A percentile compares a stretch with the other conserved stretches of the same genome.
Conservation (phyloP, 345 rosid species). For the Lepidium africanum region DNA sequence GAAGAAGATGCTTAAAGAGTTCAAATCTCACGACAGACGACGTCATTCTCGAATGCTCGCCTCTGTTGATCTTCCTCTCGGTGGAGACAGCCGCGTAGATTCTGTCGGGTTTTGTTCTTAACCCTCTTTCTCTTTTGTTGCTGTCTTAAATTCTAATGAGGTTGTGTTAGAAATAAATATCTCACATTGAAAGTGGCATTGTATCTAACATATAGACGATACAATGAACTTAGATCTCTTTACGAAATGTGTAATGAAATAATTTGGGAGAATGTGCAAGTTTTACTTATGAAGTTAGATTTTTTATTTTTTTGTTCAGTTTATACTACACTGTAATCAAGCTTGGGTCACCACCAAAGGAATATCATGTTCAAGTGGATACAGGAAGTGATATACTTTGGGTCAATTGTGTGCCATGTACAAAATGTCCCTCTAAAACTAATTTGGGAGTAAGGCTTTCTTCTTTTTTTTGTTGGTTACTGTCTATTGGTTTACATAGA, state of each 20-base stretch:
- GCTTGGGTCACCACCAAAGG: slow-evolving; percentile 67
- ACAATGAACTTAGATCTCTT: neutral
- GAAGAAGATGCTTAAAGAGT: slow-evolving; percentile 34
- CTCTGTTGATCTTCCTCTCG: slow-evolving; percentile 54
- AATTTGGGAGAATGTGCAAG: neutral
- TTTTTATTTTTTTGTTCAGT: slow-evolving; percentile 36
- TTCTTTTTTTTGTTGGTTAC: neutral
- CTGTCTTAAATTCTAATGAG: neutral
- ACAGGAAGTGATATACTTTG: slow-evolving; percentile 92
- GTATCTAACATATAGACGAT: neutral
- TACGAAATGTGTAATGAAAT: neutral
- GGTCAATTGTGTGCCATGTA: slow-evolving; percentile 70
- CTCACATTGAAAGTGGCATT: neutral
- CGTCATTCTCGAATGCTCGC: slow-evolving; percentile 69
- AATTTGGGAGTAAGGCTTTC: slow-evolving; percentile 58
- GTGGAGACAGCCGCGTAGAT: slow-evolving; percentile 74
- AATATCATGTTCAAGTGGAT: slow-evolving; percentile 80
- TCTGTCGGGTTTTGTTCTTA: slow-evolving; percentile 53
- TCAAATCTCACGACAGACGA: slow-evolving; percentile 55
- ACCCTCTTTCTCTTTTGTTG: neutral
- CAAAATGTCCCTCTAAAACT: slow-evolving; percentile 62
- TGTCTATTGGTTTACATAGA: neutral
- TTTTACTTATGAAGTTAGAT: slow-evolving; percentile 15
- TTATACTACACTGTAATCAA: slow-evolving; percentile 67
- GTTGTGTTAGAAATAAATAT: neutral